A percentile compares a stretch with the other conserved stretches of the same genome.
phyloP scores from a whole-genome alignment of 176 grass and related monocot genomes.

The Themeda triandra region DNA sequence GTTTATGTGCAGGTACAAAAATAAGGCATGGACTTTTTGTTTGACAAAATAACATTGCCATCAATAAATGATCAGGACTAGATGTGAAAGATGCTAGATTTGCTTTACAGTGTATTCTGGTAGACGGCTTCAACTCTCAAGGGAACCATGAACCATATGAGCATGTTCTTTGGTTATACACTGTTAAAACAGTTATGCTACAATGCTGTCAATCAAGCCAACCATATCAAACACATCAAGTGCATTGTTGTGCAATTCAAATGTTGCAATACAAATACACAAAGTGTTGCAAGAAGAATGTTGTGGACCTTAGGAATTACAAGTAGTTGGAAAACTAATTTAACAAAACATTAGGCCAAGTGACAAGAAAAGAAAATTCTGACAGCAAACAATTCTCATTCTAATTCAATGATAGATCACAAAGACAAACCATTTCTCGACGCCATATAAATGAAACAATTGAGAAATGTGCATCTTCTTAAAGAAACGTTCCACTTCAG shows the following conservation, averaged over 20 bases:
- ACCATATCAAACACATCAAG: not conserved
- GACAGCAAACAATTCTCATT: not conserved
- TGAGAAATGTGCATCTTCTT: not conserved
- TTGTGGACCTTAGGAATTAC: not conserved
- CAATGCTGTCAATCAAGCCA: not conserved
- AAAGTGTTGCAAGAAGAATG: not conserved
- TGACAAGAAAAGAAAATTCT: not conserved
- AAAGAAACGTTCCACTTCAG: not conserved
- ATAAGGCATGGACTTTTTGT: not conserved
- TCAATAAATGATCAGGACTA: not conserved
- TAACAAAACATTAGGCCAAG: not conserved
- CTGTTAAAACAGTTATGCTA: not conserved
- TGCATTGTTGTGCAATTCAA: not conserved
- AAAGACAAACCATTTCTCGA: not conserved
- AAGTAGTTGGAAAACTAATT: not conserved
- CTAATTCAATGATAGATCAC: not conserved
- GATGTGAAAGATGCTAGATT: not conserved
- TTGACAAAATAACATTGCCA: not conserved
- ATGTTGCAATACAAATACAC: not conserved
- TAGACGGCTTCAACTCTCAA: not conserved
- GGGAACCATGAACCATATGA: not conserved
- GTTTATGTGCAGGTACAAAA: not conserved
- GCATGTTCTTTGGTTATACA: not conserved
- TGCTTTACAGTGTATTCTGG: not conserved
- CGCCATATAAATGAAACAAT: not conserved